A percentile compares a stretch with the other conserved stretches of the same genome.
Conservation (phyloP, 2,329 filamentous ascomycete genomes). For the Fusarium longipes region DNA sequence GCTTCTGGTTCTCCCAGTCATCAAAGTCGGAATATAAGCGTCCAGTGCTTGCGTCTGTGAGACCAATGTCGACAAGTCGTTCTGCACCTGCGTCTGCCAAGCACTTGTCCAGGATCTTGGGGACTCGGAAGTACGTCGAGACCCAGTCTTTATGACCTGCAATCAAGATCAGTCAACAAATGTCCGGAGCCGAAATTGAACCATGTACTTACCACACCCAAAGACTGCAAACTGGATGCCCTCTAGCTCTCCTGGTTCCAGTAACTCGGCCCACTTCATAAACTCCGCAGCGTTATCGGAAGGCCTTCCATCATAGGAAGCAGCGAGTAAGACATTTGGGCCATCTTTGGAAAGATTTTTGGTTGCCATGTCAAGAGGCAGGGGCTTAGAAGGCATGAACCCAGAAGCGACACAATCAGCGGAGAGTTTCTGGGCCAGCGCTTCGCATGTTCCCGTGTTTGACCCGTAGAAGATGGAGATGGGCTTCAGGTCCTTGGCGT, state of each 20-base stretch:
- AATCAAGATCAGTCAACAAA: conserved; percentile 4
- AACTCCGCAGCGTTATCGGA: conserved; percentile 9
- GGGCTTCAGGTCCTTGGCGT: neutral
- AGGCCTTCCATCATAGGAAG: neutral
- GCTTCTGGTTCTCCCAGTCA: conserved; percentile 69
- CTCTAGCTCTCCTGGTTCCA: neutral
- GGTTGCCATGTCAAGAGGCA: neutral
- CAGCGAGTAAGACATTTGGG: neutral
- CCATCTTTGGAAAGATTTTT: conserved; percentile 1
- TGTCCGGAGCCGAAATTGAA: conserved; percentile 55
- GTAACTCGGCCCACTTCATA: neutral
- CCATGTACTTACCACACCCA: neutral
- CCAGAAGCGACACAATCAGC: conserved; percentile 16
- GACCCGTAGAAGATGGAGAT: conserved; percentile 9
- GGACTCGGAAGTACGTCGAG: conserved; percentile 73
- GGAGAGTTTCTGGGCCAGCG: neutral
- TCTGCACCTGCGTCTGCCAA: conserved; percentile 54
- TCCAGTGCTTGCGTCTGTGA: conserved; percentile 69
- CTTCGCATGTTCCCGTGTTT: conserved; percentile 8
- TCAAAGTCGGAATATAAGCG: conserved; percentile 77
- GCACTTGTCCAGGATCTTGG: conserved; percentile 68
- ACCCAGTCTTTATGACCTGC: conserved; percentile 59
- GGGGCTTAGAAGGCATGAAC: neutral
- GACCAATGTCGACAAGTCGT: conserved; percentile 59
- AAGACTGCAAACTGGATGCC: conserved; percentile 7